Percentiles rank a stretch among this genome's conserved stretches.
Conservation (phyloP, 176 grass and related monocot genomes). For the Rhynchospora tenuis region DNA sequence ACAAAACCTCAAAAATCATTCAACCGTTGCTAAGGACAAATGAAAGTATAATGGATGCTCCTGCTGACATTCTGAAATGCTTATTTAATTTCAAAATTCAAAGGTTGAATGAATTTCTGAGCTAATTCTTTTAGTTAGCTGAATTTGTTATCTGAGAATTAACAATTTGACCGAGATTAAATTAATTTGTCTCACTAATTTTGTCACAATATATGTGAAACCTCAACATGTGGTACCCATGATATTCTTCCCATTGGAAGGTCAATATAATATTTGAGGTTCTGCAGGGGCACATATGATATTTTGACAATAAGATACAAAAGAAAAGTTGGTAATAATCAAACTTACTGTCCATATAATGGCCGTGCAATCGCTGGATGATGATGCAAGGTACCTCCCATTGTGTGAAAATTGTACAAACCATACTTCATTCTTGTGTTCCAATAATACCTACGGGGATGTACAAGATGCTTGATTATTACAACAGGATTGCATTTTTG, state of each 20-base stretch:
- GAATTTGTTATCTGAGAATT: not conserved
- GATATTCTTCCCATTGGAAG: not conserved
- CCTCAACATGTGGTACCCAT: not conserved
- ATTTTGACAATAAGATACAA: not conserved
- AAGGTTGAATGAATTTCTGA: not conserved
- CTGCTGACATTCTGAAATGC: not conserved
- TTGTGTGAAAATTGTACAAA: conserved; percentile 97
- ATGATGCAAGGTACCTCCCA: conserved; percentile 83
- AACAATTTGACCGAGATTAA: not conserved
- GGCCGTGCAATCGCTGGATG: conserved; percentile 87
- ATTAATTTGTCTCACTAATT: not conserved
- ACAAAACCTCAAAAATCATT: not conserved
- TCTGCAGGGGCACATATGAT: not conserved
- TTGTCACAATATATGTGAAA: not conserved
- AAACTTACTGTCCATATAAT: conserved; percentile 89
- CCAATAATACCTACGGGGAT: conserved; percentile 81
- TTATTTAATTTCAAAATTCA: not conserved
- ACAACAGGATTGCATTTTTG: not conserved
- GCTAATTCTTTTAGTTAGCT: not conserved
- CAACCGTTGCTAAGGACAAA: not conserved
- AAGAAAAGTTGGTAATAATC: not conserved
- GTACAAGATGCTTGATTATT: conserved; percentile 23
- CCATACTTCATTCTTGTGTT: conserved; percentile 97
- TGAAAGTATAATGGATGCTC: not conserved
- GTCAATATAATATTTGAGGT: not conserved